Evolutionary conservation across 805 yeast genomes (phyloP).

Genomic region (Kockiozyma suomiensis): DNA sequence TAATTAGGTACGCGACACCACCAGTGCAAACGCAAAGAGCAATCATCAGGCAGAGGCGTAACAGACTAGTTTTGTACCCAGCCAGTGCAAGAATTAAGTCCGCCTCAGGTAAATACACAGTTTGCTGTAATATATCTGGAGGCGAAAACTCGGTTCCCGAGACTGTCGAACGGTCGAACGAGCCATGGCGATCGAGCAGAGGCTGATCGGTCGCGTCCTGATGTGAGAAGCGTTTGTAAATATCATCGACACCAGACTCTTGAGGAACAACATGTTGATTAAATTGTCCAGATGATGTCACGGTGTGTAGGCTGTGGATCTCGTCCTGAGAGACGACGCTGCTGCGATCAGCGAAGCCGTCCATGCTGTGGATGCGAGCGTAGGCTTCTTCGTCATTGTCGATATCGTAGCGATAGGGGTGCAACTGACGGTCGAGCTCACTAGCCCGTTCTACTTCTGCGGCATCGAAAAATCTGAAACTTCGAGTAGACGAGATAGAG

Average conservation of each 20-base stretch:
- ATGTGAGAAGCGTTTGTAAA: neutral
- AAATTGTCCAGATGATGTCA: slow-evolving; percentile 1
- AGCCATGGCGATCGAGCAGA: slow-evolving; percentile 2
- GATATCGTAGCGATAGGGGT: slow-evolving; percentile 40
- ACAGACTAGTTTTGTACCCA: slow-evolving; percentile 65
- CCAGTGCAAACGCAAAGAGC: slow-evolving; percentile 58
- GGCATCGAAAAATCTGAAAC: slow-evolving; percentile 79
- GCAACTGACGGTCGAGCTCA: slow-evolving; percentile 40
- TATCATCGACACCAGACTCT: neutral
- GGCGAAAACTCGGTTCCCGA: neutral
- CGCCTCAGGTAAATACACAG: slow-evolving; percentile 92
- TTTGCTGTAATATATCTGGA: slow-evolving; percentile 49
- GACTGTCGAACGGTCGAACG: slow-evolving; percentile 6
- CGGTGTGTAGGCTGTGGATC: slow-evolving; percentile 30
- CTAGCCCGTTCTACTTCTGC: slow-evolving; percentile 79
- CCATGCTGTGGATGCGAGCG: slow-evolving; percentile 35
- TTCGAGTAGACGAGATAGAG: slow-evolving; percentile 34
- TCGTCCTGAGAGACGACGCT: slow-evolving; percentile 15
- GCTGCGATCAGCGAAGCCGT: slow-evolving; percentile 14
- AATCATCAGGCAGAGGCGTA: slow-evolving; percentile 54
- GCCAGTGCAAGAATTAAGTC: slow-evolving; percentile 94
- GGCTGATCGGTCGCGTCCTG: slow-evolving; percentile 7
- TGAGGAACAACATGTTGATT: neutral
- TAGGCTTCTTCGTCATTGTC: slow-evolving; percentile 39
- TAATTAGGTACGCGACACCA: slow-evolving; percentile 71